These are phyloP conservation scores for Clonostachys sp. DNA, from an alignment of 2,329 filamentous ascomycete species.

Conservation along the genomic window DNA sequence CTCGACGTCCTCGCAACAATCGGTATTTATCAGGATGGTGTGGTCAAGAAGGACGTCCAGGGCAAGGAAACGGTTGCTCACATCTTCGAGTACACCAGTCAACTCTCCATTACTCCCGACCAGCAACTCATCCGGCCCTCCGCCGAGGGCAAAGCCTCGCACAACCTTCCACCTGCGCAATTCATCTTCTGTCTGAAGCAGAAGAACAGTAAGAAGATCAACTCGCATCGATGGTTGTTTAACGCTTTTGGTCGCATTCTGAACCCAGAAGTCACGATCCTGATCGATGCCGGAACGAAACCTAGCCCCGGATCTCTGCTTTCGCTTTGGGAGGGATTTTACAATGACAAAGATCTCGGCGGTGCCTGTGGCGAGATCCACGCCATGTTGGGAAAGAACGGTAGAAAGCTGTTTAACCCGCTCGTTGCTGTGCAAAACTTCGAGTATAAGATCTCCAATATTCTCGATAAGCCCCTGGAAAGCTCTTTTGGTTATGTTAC, in stretches of 20 bases:
- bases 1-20: slow-evolving; percentile 87
- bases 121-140: slow-evolving; percentile 89
- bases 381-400: slow-evolving; percentile 83
- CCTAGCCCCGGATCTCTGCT: slow-evolving; percentile 81
- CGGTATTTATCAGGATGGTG: slow-evolving; percentile 89
- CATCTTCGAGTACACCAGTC: slow-evolving; percentile 93
- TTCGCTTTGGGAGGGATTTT: slow-evolving; percentile 81
- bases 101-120: slow-evolving; percentile 83
- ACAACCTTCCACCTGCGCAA: slow-evolving; percentile 82
- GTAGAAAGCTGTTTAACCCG: slow-evolving; percentile 82
- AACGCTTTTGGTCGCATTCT: slow-evolving; percentile 89
- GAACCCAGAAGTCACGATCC: slow-evolving; percentile 87
- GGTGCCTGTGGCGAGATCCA: slow-evolving; percentile 65
- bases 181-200: slow-evolving; percentile 97
- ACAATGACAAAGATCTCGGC: slow-evolving; percentile 40
- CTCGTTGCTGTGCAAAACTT: slow-evolving; percentile 91
- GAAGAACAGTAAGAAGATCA: slow-evolving; percentile 98
- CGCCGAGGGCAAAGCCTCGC: slow-evolving; percentile 62
- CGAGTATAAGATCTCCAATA: slow-evolving; percentile 97
- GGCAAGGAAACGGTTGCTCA: slow-evolving; percentile 89
- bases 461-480: slow-evolving; percentile 89
- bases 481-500: slow-evolving; percentile 91
- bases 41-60: slow-evolving; percentile 93
- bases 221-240: slow-evolving; percentile 93
- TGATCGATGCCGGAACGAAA: slow-evolving; percentile 91